phyloP scores from a whole-genome alignment of 371 early-diverging fungal genomes.

The Sporodiniella umbellata region DNA sequence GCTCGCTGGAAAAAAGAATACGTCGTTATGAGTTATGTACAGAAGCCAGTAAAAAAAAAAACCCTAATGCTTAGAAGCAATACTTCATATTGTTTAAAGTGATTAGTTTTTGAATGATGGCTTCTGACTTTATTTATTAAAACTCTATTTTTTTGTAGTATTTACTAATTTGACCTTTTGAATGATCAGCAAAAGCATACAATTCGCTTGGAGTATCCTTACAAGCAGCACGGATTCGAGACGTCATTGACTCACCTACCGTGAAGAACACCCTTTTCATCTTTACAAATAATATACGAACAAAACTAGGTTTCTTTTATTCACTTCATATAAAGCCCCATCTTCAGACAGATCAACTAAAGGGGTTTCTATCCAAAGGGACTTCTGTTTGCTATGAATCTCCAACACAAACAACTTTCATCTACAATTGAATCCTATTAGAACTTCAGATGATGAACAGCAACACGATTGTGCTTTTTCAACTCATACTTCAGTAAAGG shows the following conservation, averaged over 20 bases:
- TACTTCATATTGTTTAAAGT: slow-evolving; percentile 3
- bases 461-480: no score
- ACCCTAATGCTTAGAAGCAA: background rate
- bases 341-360: no score
- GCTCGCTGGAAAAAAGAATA: background rate
- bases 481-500: no score
- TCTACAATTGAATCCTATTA: no score
- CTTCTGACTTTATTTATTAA: slow-evolving; percentile 1
- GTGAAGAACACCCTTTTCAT: background rate
- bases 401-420: no score
- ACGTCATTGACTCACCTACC: background rate
- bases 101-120: background rate
- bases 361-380: no score
- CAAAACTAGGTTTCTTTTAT: no score
- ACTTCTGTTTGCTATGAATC: no score
- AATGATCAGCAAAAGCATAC: slow-evolving; percentile 1
- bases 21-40: background rate
- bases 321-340: no score
- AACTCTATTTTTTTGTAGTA: background rate
- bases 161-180: slow-evolving; percentile 1
- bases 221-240: slow-evolving; percentile 4
- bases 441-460: no score
- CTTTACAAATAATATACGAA: background rate
- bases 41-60: slow-evolving; percentile 2
- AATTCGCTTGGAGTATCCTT: background rate